These are phyloP conservation scores for Tylopilus felleus DNA, from an alignment of 768 basidiomycete genomes.

Conservation along the genomic window DNA sequence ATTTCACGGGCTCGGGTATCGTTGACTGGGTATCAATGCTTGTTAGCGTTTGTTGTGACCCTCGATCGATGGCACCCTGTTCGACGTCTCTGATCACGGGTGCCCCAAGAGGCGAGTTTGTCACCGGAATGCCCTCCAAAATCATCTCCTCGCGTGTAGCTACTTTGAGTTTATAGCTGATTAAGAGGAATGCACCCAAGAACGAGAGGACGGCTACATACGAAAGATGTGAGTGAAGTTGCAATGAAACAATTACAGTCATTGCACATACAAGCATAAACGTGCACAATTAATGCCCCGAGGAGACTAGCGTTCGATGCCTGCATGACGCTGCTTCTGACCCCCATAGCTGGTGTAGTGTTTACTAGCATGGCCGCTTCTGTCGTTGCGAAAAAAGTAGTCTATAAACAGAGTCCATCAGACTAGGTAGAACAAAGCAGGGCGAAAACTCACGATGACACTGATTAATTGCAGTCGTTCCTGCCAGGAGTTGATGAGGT, in stretches of 20 bases:
- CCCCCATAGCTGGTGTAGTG: conserved; percentile 32
- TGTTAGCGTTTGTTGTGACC: neutral
- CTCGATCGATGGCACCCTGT: neutral
- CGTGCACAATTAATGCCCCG: conserved; percentile 50
- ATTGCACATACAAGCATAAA: conserved; percentile 42
- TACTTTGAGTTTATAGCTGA: conserved; percentile 51
- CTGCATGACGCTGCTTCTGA: conserved; percentile 15
- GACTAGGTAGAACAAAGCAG: neutral
- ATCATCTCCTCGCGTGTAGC: conserved; percentile 47
- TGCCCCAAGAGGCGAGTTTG: neutral
- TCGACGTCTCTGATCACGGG: neutral
- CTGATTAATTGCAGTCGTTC: conserved; percentile 58
- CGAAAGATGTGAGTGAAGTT: neutral
- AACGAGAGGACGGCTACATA: conserved; percentile 43
- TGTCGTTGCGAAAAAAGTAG: conserved; percentile 59
- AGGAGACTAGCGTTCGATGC: conserved; percentile 45
- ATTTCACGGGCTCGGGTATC: neutral
- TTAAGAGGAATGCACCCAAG: conserved; percentile 53
- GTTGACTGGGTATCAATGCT: neutral
- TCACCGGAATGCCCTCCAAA: conserved; percentile 26
- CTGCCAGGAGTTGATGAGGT: conserved; percentile 57
- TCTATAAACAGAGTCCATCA: conserved; percentile 34
- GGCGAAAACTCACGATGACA: conserved; percentile 44
- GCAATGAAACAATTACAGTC: neutral
- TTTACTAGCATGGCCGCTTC: conserved; percentile 51